These are phyloP conservation scores for Clarkia xantiana DNA, from an alignment of 345 rosid genomes.

Conservation along the genomic window DNA sequence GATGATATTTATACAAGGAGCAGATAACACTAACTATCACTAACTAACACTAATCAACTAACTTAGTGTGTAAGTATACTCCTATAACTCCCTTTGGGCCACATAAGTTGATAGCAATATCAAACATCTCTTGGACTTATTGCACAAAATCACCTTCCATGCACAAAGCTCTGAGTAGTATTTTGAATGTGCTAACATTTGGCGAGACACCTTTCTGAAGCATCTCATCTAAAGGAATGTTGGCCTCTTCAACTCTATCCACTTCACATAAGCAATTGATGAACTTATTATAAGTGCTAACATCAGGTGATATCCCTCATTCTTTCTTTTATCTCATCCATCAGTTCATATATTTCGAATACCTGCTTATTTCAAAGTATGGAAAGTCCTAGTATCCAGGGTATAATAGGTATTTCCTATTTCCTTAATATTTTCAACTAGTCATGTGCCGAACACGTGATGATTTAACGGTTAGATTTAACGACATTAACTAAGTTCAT, in stretches of 20 bases:
- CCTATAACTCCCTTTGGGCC: constrained; percentile 85
- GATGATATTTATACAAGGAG: too few relatives aligned
- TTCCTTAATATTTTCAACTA: too few relatives aligned
- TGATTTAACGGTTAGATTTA: too few relatives aligned
- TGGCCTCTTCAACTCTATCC: constrained; percentile 68
- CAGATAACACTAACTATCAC: too few relatives aligned
- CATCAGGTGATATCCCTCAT: constrained; percentile 71
- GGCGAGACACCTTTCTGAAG: constrained; percentile 58
- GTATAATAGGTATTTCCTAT: too few relatives aligned
- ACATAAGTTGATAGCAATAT: constrained; percentile 57
- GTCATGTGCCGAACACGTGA: too few relatives aligned
- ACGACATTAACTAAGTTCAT: too few relatives aligned
- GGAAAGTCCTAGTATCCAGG: too few relatives aligned
- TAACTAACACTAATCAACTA: too few relatives aligned
- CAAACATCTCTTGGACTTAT: constrained; percentile 66
- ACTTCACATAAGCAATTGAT: constrained; percentile 68
- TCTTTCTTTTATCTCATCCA: constrained; percentile 93
- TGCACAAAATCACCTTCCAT: constrained; percentile 45
- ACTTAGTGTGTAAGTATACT: too few relatives aligned
- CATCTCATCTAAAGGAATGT: constrained; percentile 71
- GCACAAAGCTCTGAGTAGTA: constrained; percentile 65
- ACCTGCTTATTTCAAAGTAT: constrained; percentile 54
- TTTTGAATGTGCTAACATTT: constrained; percentile 52
- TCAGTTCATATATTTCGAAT: constrained; percentile 82
- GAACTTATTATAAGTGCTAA: constrained; percentile 59